A percentile compares a stretch with the other conserved stretches of the same genome.
Conservation (phyloP, 768 basidiomycete species). For the Xerocomellus intermedius region DNA sequence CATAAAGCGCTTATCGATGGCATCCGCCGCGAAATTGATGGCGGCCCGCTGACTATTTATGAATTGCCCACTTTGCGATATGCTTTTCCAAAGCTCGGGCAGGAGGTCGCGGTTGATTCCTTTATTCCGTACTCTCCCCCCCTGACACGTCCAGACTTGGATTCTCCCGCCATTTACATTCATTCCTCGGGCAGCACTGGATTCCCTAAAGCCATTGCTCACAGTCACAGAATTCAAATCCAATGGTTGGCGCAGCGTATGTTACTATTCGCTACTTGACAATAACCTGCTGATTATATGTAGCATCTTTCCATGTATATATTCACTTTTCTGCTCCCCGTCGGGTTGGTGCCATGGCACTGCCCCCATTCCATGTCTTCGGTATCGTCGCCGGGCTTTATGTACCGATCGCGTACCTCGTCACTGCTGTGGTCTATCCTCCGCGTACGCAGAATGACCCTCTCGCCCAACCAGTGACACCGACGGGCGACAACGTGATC, state of each 20-base stretch:
- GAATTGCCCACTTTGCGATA: slow-evolving; percentile 21
- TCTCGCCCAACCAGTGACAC: slow-evolving; percentile 32
- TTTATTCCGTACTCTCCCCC: slow-evolving; percentile 20
- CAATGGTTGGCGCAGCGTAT: slow-evolving; percentile 38
- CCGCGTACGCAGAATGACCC: slow-evolving; percentile 25
- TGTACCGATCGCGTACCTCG: slow-evolving; percentile 16
- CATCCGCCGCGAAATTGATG: not conserved
- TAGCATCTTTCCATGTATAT: slow-evolving; percentile 7
- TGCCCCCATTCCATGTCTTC: slow-evolving; percentile 29
- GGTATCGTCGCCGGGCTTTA: slow-evolving; percentile 20
- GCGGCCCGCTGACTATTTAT: slow-evolving; percentile 5
- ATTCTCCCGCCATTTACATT: slow-evolving; percentile 42
- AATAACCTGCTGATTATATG: not conserved
- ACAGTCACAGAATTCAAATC: slow-evolving; percentile 32
- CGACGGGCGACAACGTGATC: slow-evolving; percentile 41
- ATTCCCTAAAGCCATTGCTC: slow-evolving; percentile 46
- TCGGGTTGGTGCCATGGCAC: slow-evolving; percentile 22
- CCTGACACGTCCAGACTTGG: slow-evolving; percentile 20
- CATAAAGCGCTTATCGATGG: slow-evolving; percentile 17
- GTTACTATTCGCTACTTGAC: not conserved
- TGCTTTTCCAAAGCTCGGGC: slow-evolving; percentile 43
- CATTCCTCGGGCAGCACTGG: slow-evolving; percentile 53
- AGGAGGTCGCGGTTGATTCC: slow-evolving; percentile 23
- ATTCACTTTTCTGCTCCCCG: slow-evolving; percentile 10
- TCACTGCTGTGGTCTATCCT: slow-evolving; percentile 25